A percentile compares a stretch with the other conserved stretches of the same genome.
These are phyloP conservation scores for Aureobasidium leucospermi DNA, from an alignment of 2,329 filamentous ascomycete species.

Conservation along the genomic window DNA sequence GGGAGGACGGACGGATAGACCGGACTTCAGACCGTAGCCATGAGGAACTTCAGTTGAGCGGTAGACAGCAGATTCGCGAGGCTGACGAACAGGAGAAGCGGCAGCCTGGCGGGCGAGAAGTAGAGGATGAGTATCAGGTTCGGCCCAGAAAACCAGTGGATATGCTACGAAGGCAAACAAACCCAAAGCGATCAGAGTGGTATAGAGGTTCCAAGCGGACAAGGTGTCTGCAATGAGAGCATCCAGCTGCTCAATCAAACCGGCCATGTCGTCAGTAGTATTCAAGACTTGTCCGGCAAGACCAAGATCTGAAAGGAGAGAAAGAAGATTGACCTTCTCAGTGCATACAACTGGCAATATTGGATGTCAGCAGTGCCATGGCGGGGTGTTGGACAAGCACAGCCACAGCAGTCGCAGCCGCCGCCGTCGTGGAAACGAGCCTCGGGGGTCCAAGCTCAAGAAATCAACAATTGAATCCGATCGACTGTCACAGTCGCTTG, in stretches of 20 bases:
- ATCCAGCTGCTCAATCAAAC: slow-evolving; percentile 61
- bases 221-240: slow-evolving; percentile 60
- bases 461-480: neutral
- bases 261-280: slow-evolving; percentile 28
- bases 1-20: slow-evolving; percentile 74
- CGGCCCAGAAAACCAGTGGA: slow-evolving; percentile 61
- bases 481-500: neutral
- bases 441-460: neutral
- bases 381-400: neutral
- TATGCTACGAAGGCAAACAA: slow-evolving; percentile 64
- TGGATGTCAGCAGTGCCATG: neutral
- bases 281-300: neutral
- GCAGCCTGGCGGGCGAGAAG: slow-evolving; percentile 79
- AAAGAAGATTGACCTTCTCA: neutral
- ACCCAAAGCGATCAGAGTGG: slow-evolving; percentile 61
- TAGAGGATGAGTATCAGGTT: slow-evolving; percentile 88
- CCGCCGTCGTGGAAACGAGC: slow-evolving; percentile 3
- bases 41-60: slow-evolving; percentile 78
- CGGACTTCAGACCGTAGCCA: slow-evolving; percentile 69
- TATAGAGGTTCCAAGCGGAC: slow-evolving; percentile 74
- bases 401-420: neutral
- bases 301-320: neutral
- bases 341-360: too few species aligned
- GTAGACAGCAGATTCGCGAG: slow-evolving; percentile 79
- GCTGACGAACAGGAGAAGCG: slow-evolving; percentile 69